phyloP scores from a whole-genome alignment of 345 rosid species.

The Mercurialis annua region DNA sequence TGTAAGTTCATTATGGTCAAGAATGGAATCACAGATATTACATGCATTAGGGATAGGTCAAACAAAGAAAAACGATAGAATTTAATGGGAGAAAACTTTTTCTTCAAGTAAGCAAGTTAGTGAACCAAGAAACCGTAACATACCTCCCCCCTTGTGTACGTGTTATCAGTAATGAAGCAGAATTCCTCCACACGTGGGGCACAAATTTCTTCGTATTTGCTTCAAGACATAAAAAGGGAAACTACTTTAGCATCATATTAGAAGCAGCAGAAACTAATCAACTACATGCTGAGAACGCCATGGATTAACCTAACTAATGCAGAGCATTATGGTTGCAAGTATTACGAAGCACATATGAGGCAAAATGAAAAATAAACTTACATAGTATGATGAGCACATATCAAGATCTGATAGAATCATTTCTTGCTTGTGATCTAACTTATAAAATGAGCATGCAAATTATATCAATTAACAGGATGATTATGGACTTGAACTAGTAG shows the following conservation, averaged over 20 bases:
- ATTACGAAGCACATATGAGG: too few relatives aligned
- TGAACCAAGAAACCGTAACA: constrained; percentile 12
- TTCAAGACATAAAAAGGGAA: constrained; percentile 23
- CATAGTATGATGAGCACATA: too few relatives aligned
- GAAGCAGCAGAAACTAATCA: constrained; percentile 12
- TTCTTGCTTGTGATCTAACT: background rate
- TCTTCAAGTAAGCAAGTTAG: background rate
- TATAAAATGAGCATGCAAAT: background rate
- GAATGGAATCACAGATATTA: constrained; percentile 2
- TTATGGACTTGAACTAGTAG: background rate
- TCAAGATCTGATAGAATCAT: background rate
- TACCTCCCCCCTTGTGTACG: constrained; percentile 73
- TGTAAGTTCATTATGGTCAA: constrained; percentile 27
- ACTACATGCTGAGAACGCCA: constrained; percentile 1
- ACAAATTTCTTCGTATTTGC: constrained; percentile 88
- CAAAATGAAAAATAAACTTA: background rate
- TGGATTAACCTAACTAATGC: background rate
- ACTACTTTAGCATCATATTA: constrained; percentile 14
- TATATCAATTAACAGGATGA: background rate
- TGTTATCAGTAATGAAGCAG: constrained; percentile 90
- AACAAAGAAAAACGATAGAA: background rate
- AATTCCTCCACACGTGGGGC: constrained; percentile 86
- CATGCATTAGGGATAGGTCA: background rate
- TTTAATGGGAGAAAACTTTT: background rate
- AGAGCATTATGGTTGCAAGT: background rate